Evolutionary conservation across 495 filamentous ascomycete genomes (phyloP).

Genomic region (Penicillium subrubescens): DNA sequence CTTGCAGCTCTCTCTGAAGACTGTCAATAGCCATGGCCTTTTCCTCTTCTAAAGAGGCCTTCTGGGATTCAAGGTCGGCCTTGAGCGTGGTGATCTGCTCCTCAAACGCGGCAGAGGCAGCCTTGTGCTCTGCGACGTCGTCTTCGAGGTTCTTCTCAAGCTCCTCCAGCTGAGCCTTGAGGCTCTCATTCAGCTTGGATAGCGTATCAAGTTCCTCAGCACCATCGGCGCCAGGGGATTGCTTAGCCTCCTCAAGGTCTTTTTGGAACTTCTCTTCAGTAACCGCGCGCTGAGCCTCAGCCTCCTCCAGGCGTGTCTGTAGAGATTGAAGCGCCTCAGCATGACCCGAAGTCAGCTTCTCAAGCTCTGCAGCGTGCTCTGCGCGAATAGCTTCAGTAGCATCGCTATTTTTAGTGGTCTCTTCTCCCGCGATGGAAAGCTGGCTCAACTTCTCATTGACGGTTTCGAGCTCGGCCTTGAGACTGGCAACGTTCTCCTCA

Average conservation of each 20-base stretch:
- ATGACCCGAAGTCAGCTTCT: slow-evolving; percentile 39
- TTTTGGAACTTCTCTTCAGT: slow-evolving; percentile 43
- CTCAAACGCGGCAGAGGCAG: slow-evolving; percentile 35
- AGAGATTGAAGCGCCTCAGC: slow-evolving; percentile 41
- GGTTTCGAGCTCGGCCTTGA: slow-evolving; percentile 43
- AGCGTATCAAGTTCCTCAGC: slow-evolving; percentile 37
- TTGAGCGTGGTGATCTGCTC: slow-evolving; percentile 45
- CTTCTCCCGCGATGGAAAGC: slow-evolving; percentile 34
- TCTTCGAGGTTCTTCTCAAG: slow-evolving; percentile 40
- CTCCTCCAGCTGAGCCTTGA: slow-evolving; percentile 41
- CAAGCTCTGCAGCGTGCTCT: slow-evolving; percentile 44
- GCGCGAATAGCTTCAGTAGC: slow-evolving; percentile 35
- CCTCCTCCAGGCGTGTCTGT: slow-evolving; percentile 40
- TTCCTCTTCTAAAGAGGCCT: slow-evolving; percentile 39
- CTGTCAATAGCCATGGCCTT: slow-evolving; percentile 42
- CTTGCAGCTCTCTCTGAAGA: slow-evolving; percentile 43
- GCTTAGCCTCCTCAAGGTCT: slow-evolving; percentile 45
- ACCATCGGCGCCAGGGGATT: slow-evolving; percentile 38
- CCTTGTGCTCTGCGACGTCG: slow-evolving; percentile 42
- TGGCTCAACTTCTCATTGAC: slow-evolving; percentile 44
- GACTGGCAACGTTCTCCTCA: slow-evolving; percentile 40
- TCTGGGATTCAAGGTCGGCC: slow-evolving; percentile 41
- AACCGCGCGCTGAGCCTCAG: slow-evolving; percentile 43
- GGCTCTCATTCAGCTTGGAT: slow-evolving; percentile 43
- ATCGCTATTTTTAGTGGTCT: slow-evolving; percentile 24